Conservation (phyloP, 805 yeast genomes). For the Cyberlindnera veronae region DNA sequence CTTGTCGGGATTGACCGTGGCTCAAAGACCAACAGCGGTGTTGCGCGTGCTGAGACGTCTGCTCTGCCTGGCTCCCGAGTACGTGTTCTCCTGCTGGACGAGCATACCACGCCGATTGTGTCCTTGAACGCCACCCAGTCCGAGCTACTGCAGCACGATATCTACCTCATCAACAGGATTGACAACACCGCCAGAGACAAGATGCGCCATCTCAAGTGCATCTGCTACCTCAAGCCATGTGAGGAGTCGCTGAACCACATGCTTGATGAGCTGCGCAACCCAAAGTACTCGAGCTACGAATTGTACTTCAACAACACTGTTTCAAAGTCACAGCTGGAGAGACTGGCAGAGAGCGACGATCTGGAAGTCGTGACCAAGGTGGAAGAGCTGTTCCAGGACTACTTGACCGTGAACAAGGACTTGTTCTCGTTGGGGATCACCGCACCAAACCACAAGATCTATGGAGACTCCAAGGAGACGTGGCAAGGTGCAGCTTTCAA, state of each 20-base stretch:
- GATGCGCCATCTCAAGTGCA: conserved; percentile 77
- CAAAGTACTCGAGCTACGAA: conserved; percentile 77
- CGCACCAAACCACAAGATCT: conserved; percentile 30
- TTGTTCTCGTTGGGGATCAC: conserved; percentile 43
- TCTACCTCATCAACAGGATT: conserved; percentile 74
- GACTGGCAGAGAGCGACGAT: conserved; percentile 87
- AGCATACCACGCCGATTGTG: conserved; percentile 73
- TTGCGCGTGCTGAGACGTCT: conserved; percentile 10
- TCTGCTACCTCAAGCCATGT: conserved; percentile 74
- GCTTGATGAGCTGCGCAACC: conserved; percentile 65
- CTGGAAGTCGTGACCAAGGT: conserved; percentile 73
- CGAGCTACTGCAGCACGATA: conserved; percentile 72
- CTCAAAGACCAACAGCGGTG: conserved; percentile 1
- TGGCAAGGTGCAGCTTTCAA: conserved; percentile 48
- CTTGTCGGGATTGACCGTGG: conserved; percentile 30
- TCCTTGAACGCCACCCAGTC: conserved; percentile 92
- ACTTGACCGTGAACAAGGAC: conserved; percentile 66
- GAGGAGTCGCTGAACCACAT: conserved; percentile 58
- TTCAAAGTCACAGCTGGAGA: conserved; percentile 74
- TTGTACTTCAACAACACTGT: conserved; percentile 75
- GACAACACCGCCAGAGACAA: conserved; percentile 60
- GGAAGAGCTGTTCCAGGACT: conserved; percentile 84
- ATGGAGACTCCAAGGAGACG: conserved; percentile 35
- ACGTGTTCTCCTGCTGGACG: conserved; percentile 75
- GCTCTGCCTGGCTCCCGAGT: conserved; percentile 39